These are phyloP conservation scores for Akebia trifoliata DNA, from an alignment of 164 flowering plant genomes.

Conservation along the genomic window DNA sequence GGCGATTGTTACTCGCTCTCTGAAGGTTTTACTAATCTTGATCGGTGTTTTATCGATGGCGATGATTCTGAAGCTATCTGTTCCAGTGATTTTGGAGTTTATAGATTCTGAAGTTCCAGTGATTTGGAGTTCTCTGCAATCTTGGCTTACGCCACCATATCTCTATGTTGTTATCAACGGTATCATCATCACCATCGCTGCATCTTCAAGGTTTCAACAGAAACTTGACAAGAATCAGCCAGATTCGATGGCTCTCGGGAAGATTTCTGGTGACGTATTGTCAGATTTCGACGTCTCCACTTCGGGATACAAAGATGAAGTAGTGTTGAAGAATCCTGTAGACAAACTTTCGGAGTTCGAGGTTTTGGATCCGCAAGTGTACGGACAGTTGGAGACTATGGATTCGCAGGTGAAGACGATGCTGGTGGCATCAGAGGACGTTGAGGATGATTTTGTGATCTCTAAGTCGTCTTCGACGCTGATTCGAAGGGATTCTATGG, in stretches of 20 bases:
- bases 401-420: conserved; percentile 4
- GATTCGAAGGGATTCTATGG: conserved; percentile 29
- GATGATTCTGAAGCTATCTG: conserved; percentile 34
- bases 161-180: conserved; percentile 70
- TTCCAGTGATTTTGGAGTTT: conserved; percentile 37
- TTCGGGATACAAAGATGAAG: conserved; percentile 3
- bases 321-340: conserved; percentile 2
- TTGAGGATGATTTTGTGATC: conserved; percentile 29
- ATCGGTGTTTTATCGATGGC: conserved; percentile 43
- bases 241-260: not conserved
- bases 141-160: conserved; percentile 74
- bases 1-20: conserved; percentile 9
- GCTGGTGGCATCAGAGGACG: conserved; percentile 1
- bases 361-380: no score
- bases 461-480: conserved; percentile 25
- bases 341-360: no score
- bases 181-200: conserved; percentile 78
- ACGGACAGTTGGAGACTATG: not conserved
- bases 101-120: conserved; percentile 36
- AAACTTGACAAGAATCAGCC: not conserved
- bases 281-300: not conserved
- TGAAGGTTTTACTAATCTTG: conserved; percentile 37
- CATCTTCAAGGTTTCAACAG: conserved; percentile 55
- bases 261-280: conserved; percentile 3
- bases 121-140: conserved; percentile 32